Percentiles rank a stretch among this genome's conserved stretches.
Conservation (phyloP, 257 asterid species). For the Solanum virginianum region DNA sequence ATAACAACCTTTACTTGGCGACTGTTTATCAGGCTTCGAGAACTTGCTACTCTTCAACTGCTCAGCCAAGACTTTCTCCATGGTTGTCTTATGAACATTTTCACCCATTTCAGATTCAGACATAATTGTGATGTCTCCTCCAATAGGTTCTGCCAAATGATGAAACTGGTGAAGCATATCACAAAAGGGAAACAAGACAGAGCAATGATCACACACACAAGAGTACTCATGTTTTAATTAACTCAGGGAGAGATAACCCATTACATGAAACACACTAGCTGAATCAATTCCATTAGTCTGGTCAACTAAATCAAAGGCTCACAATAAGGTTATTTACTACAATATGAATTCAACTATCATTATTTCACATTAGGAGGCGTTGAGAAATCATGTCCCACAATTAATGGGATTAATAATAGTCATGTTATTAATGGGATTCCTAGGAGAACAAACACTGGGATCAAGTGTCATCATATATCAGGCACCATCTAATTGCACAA, state of each 20-base stretch:
- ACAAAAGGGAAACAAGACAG: neutral
- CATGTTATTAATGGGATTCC: neutral
- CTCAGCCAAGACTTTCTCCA: slow-evolving; percentile 59
- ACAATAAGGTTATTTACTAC: neutral
- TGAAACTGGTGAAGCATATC: neutral
- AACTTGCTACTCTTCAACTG: slow-evolving; percentile 53
- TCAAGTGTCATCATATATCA: neutral
- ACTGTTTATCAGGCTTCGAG: slow-evolving; percentile 26
- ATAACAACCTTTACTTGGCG: slow-evolving; percentile 55
- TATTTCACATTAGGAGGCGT: neutral
- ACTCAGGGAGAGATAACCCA: neutral
- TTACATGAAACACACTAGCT: neutral
- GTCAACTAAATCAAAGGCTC: neutral
- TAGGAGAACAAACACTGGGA: neutral
- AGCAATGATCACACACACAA: neutral
- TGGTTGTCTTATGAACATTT: slow-evolving; percentile 36
- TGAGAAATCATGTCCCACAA: neutral
- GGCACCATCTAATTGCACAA: neutral
- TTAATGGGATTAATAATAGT: neutral
- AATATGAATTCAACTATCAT: neutral
- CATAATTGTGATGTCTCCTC: slow-evolving; percentile 88
- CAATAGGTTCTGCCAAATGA: slow-evolving; percentile 59
- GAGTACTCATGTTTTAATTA: neutral
- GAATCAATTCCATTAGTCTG: neutral
- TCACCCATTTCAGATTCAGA: slow-evolving; percentile 48